These are phyloP conservation scores for Geranium incanum DNA, from an alignment of 441 rosid species.

Conservation along the genomic window DNA sequence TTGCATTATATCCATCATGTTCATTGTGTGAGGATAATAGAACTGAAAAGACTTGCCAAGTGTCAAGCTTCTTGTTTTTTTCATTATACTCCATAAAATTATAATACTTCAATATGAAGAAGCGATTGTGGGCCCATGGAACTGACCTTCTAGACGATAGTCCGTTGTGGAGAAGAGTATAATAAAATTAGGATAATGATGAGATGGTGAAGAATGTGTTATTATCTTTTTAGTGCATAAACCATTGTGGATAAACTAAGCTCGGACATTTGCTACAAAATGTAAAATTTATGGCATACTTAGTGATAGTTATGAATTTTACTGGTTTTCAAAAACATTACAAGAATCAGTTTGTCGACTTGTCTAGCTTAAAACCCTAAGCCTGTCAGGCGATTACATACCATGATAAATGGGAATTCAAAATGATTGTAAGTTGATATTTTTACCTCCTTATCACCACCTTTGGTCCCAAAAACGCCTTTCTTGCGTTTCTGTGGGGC, in stretches of 20 bases:
- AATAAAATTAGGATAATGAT: neutral
- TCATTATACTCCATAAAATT: neutral
- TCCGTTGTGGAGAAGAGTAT: neutral
- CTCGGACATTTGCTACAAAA: neutral
- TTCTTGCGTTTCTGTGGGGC: constrained; percentile 81
- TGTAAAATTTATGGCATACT: neutral
- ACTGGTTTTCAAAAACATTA: neutral
- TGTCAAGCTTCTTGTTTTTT: neutral
- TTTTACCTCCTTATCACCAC: constrained; percentile 93
- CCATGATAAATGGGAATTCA: neutral
- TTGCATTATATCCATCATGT: neutral
- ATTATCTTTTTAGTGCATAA: neutral
- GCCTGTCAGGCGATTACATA: neutral
- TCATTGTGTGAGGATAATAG: neutral
- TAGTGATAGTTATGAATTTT: too few relatives aligned
- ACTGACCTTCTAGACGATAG: neutral
- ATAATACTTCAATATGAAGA: too few relatives aligned
- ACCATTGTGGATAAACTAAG: neutral
- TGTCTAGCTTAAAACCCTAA: too few relatives aligned
- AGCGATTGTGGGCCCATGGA: too few relatives aligned
- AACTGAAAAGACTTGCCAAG: neutral
- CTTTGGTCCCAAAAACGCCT: constrained; percentile 91
- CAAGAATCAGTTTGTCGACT: neutral
- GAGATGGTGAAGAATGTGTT: neutral
- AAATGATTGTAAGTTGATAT: constrained; percentile 9